Conservation (phyloP, 345 rosid species). For the Rhodomyrtus tomentosa region DNA sequence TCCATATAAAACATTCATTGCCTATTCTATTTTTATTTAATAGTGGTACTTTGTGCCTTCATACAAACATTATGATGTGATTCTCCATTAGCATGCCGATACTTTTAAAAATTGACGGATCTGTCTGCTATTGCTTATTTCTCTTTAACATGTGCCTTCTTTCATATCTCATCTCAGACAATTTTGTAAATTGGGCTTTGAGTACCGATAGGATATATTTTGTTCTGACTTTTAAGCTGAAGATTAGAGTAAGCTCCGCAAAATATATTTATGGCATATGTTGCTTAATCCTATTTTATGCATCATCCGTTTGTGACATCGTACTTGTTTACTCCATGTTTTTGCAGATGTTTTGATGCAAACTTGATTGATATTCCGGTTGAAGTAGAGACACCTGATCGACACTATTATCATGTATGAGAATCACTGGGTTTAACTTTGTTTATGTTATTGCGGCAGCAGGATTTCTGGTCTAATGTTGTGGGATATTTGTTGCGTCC, state of each 20-base stretch:
- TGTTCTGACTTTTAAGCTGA: background rate
- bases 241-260: background rate
- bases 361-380: slow-evolving; percentile 87
- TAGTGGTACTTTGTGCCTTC: background rate
- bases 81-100: background rate
- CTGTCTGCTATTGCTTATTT: background rate
- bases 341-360: slow-evolving; percentile 60
- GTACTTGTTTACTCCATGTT: background rate
- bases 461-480: background rate
- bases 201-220: background rate
- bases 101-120: background rate
- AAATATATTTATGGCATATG: background rate
- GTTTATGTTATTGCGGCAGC: background rate
- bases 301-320: background rate
- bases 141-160: background rate
- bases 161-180: background rate
- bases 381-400: slow-evolving; percentile 66
- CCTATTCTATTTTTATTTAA: background rate
- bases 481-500: background rate
- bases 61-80: background rate
- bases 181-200: background rate
- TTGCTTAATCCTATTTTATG: background rate
- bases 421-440: background rate
- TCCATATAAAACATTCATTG: background rate
- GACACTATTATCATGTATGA: slow-evolving; percentile 73